Evolutionary conservation across 208 protist species (phyloP), one percentile per base, ranked within the genome.

Genomic region (Leishmania lainsoni): DNA sequence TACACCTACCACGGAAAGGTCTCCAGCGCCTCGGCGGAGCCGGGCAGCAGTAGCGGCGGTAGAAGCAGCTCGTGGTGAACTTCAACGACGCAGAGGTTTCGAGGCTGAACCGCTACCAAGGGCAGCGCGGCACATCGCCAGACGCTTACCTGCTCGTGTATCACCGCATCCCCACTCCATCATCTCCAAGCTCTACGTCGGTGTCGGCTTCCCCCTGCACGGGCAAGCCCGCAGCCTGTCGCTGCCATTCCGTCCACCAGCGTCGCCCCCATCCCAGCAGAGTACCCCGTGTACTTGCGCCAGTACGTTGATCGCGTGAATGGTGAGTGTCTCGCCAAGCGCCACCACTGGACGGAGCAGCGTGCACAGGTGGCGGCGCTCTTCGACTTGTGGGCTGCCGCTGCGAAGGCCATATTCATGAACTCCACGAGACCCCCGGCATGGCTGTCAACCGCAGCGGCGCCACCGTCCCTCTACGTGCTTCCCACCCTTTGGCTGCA

Each of bases 101-200:
- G 14, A 81, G 69, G 65, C 75, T 92, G 72, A 81, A 80, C 49
- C 88, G 84, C 29, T 91, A 91, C 79, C 83, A 88, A 39, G 89
- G 87, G 5, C 66, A 84, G 51, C 83, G 80, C 16, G 80, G 81
- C 48, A 51, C 56, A 51, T 96, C 92, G 0, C 78, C 86, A 26
- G 90, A 94, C 42, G 93, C 88, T 22, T 96, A 96, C 79, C 83
- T 96, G 76, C 87, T 96, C 16, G 86, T 96, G 48, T 96, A 96
- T 76, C 85, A 90, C 70, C 89, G 88, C 49, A 59, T 83, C 29
- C 4, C 76, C 22, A 42, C 76, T 48, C 42, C 73, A 20, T 42
- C 56, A 72, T 88, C 51, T 85, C 89, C 80, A 68, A 81, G 14
- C 76, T 80, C 14, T 66, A 5, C 54, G 39, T 72, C 58, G 1